Evolutionary conservation across 306 rosid species (phyloP), one percentile per base, ranked within the genome.

Genomic region (Abrus pulchellus): DNA sequence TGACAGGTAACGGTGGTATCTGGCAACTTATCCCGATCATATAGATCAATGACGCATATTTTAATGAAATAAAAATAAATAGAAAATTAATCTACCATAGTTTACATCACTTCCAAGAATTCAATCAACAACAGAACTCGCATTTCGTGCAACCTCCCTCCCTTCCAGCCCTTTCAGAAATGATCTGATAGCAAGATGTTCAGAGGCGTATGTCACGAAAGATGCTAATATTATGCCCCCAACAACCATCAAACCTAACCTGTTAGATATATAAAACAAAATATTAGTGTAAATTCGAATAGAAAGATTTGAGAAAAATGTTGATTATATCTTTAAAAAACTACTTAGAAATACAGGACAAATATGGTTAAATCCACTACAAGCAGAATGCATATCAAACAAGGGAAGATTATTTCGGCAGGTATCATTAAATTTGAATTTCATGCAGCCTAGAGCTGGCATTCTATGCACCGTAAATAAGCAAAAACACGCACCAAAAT

Each of bases 171-270:
- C 97, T 84, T 83, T 91, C 84, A 88, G 82, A 78, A 91, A 92
- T 41, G 97, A 87, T 88, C 93, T 89, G 44, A 84, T 84, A 32
- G 97, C 98, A 72, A 92, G 94, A 83, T 87, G 97, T 82, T 92
- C 97, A 9, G 98, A 70, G 27, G 94, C 91, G 68, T 87, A 90
- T 49, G 98, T 92, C 97, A 94, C 86, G 90, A 91, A 92, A 32
- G 93, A 87, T 68, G 91, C 90, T 85, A 92, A 86, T 49, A 90
- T 54, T 61, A 92, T 53, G 57, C 90, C 85, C 63, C 94, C 97
- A 14, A 86, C 90, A 36, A 89, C 87, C 90, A 92, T 94, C 86
- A 94, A 88, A 36, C 91, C 97, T 71, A 92, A 81, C 91, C 97
- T 94, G 97, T 86, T 47, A 41, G 5, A 41, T 47, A 74, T 43